Conservation (phyloP, 176 grass and related monocot genomes). For the Echinochloa phyllopogon region DNA sequence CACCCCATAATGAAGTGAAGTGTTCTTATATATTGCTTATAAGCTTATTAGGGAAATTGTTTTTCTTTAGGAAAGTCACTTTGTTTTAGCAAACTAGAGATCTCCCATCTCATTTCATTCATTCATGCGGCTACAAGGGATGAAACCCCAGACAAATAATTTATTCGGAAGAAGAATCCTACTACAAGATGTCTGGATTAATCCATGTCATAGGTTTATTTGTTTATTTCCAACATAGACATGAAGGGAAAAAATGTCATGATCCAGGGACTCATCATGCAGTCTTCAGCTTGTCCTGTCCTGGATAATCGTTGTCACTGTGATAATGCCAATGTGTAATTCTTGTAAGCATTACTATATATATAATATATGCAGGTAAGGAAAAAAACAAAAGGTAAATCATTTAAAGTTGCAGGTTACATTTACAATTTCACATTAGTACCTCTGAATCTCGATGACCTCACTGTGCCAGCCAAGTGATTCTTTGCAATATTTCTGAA, state of each 20-base stretch:
- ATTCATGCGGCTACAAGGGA: neutral
- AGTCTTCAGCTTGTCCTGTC: slow-evolving; percentile 34
- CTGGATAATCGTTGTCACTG: slow-evolving; percentile 29
- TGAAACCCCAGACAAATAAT: neutral
- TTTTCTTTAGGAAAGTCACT: neutral
- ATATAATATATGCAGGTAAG: neutral
- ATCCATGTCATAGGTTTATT: neutral
- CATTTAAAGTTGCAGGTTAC: neutral
- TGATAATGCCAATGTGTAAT: neutral
- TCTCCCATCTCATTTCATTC: neutral
- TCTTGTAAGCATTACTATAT: neutral
- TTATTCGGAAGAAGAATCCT: neutral
- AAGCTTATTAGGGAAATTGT: neutral
- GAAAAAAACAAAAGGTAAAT: neutral
- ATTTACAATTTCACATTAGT: neutral
- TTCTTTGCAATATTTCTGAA: slow-evolving; percentile 52
- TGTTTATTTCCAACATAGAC: neutral
- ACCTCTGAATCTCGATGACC: slow-evolving; percentile 46
- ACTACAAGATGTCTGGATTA: neutral
- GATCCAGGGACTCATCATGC: neutral
- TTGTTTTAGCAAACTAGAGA: neutral
- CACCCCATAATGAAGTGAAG: neutral
- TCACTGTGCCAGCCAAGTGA: slow-evolving; percentile 28
- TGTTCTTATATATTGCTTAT: neutral
- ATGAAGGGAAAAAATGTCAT: neutral